Base-by-base conservation (phyloP, 1,284 basidiomycete genomes). In the Malassezia sympodialis region DNA sequence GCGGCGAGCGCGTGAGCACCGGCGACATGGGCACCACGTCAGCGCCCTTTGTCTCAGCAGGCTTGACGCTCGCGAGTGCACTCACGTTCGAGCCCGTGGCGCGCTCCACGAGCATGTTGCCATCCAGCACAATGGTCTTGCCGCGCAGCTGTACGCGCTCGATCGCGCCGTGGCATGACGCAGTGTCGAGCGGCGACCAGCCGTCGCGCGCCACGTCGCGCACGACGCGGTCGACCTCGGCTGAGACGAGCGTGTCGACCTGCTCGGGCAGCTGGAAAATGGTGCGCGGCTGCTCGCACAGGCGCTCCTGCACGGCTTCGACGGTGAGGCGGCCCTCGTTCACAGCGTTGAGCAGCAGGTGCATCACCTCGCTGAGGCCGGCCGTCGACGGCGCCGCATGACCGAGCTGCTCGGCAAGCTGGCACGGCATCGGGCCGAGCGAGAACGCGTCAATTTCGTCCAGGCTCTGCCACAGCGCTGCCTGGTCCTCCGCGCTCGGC, bases 181-280 rank as follows among this genome's bases (percentile, higher is more conserved):
- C 81, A 40, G 82, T 80, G 30, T 84, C 81, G 31, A 96, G 76
- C 4, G 93, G 91, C 19, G 91, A 93, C 93, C 93, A 98, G 51
- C 74, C 72, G 40, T 79, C 77, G 21, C 69, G 67, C 34, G 79
- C 79, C 21, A 82, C 80, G n/a, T 46, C 21, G 30, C 26, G 37
- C 19, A 32, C 40, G 26, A 43, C 42, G 51, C 93, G 79, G 62
- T 94, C 88, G 41, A 96, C 87, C 73, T 99, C 94, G 44, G 96
- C 88, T 66, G 86, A 86, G 1, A 90, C 90, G 27, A 58, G 63
- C 8, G 68, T 67, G 61, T 89, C 82, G 8, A 82, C 72, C 72
- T 90, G 88, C 54, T 91, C 88, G 1, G 88, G 84, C 12, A 98
- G 80, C 42, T 85, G 85, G 69, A 98, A 96, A 73, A 99, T 96